phyloP scores from a whole-genome alignment of 371 early-diverging fungal genomes.

The Cokeromyces recurvatus region DNA sequence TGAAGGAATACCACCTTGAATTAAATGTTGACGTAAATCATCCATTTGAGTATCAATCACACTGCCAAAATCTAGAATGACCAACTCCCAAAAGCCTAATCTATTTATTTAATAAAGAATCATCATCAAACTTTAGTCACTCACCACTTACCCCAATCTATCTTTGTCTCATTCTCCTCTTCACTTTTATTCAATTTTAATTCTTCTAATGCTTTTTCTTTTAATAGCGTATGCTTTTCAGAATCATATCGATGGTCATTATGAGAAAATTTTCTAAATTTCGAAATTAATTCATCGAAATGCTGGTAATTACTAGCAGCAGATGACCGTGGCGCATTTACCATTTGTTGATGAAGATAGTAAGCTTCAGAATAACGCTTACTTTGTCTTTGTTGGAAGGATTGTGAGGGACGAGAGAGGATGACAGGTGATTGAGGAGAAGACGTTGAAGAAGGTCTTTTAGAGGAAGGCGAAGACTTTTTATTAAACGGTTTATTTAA shows the following conservation, averaged over 20 bases:
- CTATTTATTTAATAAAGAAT: background rate
- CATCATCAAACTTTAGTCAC: background rate
- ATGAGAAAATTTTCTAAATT: slow-evolving; percentile 23
- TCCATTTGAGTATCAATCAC: slow-evolving; percentile 24
- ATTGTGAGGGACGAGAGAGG: slow-evolving; percentile 24
- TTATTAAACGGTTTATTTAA: slow-evolving; percentile 13
- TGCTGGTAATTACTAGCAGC: slow-evolving; percentile 10
- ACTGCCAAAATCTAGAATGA: slow-evolving; percentile 22
- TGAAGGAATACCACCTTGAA: slow-evolving; percentile 73
- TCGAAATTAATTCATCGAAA: slow-evolving; percentile 18
- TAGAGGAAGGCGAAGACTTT: slow-evolving; percentile 9
- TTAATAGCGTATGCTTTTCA: slow-evolving; percentile 23
- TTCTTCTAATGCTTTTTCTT: slow-evolving; percentile 25
- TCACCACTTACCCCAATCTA: slow-evolving; percentile 28
- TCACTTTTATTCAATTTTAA: slow-evolving; percentile 11
- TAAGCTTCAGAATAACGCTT: slow-evolving; percentile 20
- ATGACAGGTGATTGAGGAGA: too few relatives aligned
- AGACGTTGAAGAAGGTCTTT: slow-evolving; percentile 8
- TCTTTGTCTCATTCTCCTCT: slow-evolving; percentile 12
- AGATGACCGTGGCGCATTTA: slow-evolving; percentile 8
- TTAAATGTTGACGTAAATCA: slow-evolving; percentile 27
- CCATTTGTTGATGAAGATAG: slow-evolving; percentile 18
- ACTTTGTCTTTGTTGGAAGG: slow-evolving; percentile 17
- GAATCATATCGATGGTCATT: slow-evolving; percentile 52
- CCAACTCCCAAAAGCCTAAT: slow-evolving; percentile 34